Base-by-base conservation (phyloP, 805 yeast genomes). In the Metschnikowia bowlesiae region DNA sequence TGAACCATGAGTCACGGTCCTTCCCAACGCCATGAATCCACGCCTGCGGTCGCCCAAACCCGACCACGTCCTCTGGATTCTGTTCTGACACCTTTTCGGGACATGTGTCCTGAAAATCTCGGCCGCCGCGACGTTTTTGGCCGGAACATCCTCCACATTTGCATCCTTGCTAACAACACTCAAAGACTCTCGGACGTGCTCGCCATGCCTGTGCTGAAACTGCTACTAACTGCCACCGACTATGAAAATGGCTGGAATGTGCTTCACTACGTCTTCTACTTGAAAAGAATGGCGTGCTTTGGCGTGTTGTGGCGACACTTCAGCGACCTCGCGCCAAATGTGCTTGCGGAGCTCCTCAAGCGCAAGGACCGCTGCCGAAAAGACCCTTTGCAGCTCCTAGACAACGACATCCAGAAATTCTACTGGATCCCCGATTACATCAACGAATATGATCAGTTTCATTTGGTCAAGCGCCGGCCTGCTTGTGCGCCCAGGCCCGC, bases 221-320 rank as follows among this genome's bases (percentile, higher is more conserved):
- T 48, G n/a, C 52, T 69, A 1, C 37, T 74, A 47, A 56, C 75
- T 2, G 57, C 67, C 0, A 66, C 72, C 2, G 97, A 91, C 64
- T 71, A 70, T 47, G 97, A 90, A 65, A 88, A 81, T 61, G 86
- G 89, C 1, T 90, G 95, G 85, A 86, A 87, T 39, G 81, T 89
- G 28, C 70, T 91, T 30, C 97, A 91, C 64, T 79, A 82, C 52
- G 81, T 89, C 4, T 68, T 87, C 11, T 80, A 73, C 55, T 68
- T 78, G 53, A 86, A 82, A 33, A 73, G 84, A 48, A 67, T 84
- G 39, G 61, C 76, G 16, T 78, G 85, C 60, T 82, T 84, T 8
- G 76, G 73, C 47, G 64, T 63, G 1, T 49, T 73, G 18, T 36
- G 55, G 34, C 55, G 47, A 2, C 42, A 35, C 37, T 16, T 35